These are phyloP conservation scores for Ogataea glucozyma DNA, from an alignment of 805 yeast genomes.

Conservation along the genomic window DNA sequence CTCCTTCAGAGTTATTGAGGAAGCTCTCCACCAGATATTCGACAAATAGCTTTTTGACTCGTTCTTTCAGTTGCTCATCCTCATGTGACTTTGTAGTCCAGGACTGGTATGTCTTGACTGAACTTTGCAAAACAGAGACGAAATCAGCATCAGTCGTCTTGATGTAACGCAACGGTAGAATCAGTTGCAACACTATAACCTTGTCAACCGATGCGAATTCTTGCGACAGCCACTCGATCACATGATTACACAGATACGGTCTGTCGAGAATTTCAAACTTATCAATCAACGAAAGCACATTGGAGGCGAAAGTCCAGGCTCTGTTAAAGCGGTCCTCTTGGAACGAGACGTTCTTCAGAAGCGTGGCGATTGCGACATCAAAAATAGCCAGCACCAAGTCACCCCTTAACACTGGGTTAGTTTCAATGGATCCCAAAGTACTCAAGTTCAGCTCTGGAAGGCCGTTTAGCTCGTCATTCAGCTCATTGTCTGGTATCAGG, in stretches of 20 bases:
- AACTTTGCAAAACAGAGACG: conserved; percentile 61
- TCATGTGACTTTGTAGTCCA: conserved; percentile 41
- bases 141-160: conserved; percentile 42
- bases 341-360: conserved; percentile 33
- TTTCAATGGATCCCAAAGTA: conserved; percentile 82
- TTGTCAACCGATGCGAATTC: conserved; percentile 42
- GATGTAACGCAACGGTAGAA: conserved; percentile 64
- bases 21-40: conserved; percentile 33
- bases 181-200: conserved; percentile 52
- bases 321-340: conserved; percentile 39
- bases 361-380: conserved; percentile 60
- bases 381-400: conserved; percentile 70
- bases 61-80: conserved; percentile 32
- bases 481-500: conserved; percentile 41
- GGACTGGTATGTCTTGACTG: conserved; percentile 71
- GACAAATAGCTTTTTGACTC: conserved; percentile 37
- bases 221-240: conserved; percentile 52
- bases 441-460: conserved; percentile 87
- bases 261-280: conserved; percentile 70
- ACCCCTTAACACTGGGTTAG: conserved; percentile 76
- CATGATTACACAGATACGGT: conserved; percentile 63
- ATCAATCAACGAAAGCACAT: conserved; percentile 61
- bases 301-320: conserved; percentile 39
- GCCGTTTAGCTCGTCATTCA: conserved; percentile 63
- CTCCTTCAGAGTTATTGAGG: conserved; percentile 23